Percentiles rank a stretch among this genome's conserved stretches.
Evolutionary conservation across 1,139 yeast species (phyloP).

Genomic region (Saccharomyces hybrid): DNA sequence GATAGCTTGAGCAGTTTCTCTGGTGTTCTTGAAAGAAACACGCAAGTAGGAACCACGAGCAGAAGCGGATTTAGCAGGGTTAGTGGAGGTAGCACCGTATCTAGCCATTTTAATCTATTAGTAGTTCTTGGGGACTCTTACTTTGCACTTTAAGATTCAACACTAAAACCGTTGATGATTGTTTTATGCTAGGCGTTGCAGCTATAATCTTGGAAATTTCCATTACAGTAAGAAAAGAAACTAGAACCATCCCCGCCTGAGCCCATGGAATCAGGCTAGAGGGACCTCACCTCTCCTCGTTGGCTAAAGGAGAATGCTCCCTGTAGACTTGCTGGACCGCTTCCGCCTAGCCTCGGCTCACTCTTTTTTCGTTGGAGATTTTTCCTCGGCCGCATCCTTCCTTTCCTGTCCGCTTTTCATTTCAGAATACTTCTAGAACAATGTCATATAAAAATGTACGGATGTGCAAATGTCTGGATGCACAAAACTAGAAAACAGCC

Average conservation of each 20-base stretch:
- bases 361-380: neutral
- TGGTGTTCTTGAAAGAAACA: constrained; percentile 99
- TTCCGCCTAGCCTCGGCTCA: neutral
- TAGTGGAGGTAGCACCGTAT: constrained; percentile 98
- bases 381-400: too few relatives aligned
- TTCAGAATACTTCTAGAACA: too few relatives aligned
- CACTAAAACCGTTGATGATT: neutral
- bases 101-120: constrained; percentile 51
- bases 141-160: neutral
- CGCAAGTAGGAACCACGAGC: constrained; percentile 99
- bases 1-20: constrained; percentile 98
- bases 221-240: neutral
- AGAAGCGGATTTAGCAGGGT: constrained; percentile 99
- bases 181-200: neutral
- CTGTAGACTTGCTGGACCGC: neutral
- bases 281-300: neutral
- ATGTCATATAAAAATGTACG: too few relatives aligned
- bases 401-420: too few relatives aligned
- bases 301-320: neutral
- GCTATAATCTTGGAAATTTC: neutral
- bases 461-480: too few relatives aligned
- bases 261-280: neutral
- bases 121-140: neutral
- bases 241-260: neutral
- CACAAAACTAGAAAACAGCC: too few relatives aligned